These are phyloP conservation scores for Neophaeococcomyces aloes DNA, from an alignment of 2,329 filamentous ascomycete genomes.

Conservation along the genomic window DNA sequence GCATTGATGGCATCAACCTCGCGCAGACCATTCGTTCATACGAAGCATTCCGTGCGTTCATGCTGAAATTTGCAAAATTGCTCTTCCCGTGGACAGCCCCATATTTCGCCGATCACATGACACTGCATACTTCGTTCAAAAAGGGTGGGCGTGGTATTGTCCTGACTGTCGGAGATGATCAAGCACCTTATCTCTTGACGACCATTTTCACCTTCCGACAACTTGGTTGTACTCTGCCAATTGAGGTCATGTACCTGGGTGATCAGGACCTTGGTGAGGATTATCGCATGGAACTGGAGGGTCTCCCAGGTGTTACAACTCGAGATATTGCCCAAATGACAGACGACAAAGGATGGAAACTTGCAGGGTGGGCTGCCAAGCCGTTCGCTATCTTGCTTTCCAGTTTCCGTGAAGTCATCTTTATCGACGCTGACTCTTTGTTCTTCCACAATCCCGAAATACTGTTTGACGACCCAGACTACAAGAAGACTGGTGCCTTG, in stretches of 20 bases:
- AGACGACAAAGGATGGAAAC: slow-evolving; percentile 34
- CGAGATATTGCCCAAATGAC: slow-evolving; percentile 37
- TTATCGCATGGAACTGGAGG: slow-evolving; percentile 33
- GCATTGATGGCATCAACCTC: slow-evolving; percentile 18
- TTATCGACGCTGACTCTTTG: slow-evolving; percentile 38
- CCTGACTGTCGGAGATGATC: slow-evolving; percentile 35
- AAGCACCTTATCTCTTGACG: slow-evolving; percentile 35
- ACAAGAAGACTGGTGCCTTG: slow-evolving; percentile 33
- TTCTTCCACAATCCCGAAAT: slow-evolving; percentile 35
- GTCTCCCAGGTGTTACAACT: slow-evolving; percentile 34
- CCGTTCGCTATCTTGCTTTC: slow-evolving; percentile 39
- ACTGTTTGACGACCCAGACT: slow-evolving; percentile 36
- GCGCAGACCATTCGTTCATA: slow-evolving; percentile 32
- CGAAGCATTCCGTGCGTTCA: slow-evolving; percentile 33
- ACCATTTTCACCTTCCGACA: slow-evolving; percentile 27
- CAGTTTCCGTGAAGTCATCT: slow-evolving; percentile 38
- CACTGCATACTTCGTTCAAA: slow-evolving; percentile 33
- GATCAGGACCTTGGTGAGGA: slow-evolving; percentile 36
- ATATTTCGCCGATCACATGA: slow-evolving; percentile 38
- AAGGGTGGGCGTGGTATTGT: slow-evolving; percentile 36
- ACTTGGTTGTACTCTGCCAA: slow-evolving; percentile 20
- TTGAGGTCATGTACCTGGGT: slow-evolving; percentile 28
- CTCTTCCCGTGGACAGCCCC: slow-evolving; percentile 29
- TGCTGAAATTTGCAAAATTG: slow-evolving; percentile 29
- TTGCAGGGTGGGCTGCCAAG: slow-evolving; percentile 39